Evolutionary conservation across 169 alveolate species (phyloP).

Genomic region (Plasmodium ovale): DNA sequence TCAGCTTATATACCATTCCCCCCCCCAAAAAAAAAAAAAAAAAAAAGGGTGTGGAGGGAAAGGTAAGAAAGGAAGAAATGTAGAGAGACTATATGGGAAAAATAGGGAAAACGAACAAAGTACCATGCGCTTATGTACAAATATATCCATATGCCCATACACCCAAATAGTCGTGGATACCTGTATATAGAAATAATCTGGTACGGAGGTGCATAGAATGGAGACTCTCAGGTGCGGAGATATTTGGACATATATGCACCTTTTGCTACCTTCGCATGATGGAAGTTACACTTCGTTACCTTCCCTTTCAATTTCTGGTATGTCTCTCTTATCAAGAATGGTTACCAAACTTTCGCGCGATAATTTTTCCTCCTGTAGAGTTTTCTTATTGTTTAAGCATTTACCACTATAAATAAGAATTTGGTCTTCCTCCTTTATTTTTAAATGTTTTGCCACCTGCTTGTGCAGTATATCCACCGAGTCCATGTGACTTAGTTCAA

Average conservation of each 20-base stretch:
- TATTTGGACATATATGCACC: too few species aligned
- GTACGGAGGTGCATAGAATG: too few species aligned
- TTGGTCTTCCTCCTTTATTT: conserved; percentile 66
- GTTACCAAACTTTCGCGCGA: conserved; percentile 60
- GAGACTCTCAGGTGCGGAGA: too few species aligned
- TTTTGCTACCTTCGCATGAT: not conserved
- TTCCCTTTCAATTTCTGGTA: conserved; percentile 50
- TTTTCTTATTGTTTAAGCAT: conserved; percentile 32
- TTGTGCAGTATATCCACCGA: conserved; percentile 40
- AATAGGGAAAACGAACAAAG: not conserved
- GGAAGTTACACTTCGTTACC: not conserved
- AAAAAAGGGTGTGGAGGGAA: too few species aligned
- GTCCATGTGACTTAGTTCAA: conserved; percentile 45
- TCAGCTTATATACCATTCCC: not conserved
- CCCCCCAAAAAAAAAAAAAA: too few species aligned
- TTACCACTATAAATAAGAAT: conserved; percentile 34
- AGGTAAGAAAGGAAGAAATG: too few species aligned
- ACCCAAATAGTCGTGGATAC: too few species aligned
- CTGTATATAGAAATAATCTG: too few species aligned
- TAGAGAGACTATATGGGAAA: too few species aligned
- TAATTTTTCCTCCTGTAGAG: conserved; percentile 34
- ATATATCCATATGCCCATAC: too few species aligned
- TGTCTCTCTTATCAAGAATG: conserved; percentile 44
- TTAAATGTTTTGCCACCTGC: conserved; percentile 29
- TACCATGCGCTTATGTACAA: too few species aligned